Base-by-base conservation (phyloP, 768 basidiomycete genomes). In the Austroboletus festivus region DNA sequence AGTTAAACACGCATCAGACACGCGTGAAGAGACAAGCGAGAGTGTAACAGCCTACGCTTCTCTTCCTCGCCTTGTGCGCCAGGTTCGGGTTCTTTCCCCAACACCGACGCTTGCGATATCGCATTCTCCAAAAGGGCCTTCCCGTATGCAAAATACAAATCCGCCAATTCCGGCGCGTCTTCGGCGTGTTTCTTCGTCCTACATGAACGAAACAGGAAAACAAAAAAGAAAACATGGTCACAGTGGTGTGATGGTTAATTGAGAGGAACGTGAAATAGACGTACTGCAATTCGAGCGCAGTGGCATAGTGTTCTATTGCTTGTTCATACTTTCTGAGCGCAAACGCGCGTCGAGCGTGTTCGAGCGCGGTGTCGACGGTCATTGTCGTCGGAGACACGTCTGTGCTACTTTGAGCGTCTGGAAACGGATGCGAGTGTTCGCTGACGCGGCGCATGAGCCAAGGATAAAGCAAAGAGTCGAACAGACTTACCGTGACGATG, bases 91-190 rank as follows among this genome's bases (percentile, higher is more conserved):
- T 92, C 90, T 61, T 92, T 92, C 1, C 92, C 93, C 48, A 99
- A 70, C n/a, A 97, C 95, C 0, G 85, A 81, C 48, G 72, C 86
- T 60, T 93, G 87, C 4, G 81, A 69, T 50, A 97, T 89, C 5
- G 93, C 95, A 60, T 95, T 92, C 71, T 93, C 93, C 47, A 96
- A 76, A 35, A 98, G 70, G 4, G 96, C 93, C 66, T 88, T 93
- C 13, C 96, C 96, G 61, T 98, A 99, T 4, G 80, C 76, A 50
- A 95, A 86, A 52, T 97, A 89, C 19, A 95, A 64, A 60, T 97
- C 92, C 8, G 93, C 95, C 45, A 79, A 84, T 60, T 89, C 84
- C 0, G 87, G 85, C 20, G 86, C 81, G 60, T 92, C 77, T 42
- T 98, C 93, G 31, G 83, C 89, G 50, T 83, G 72, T 57, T 82